Evolutionary conservation across 495 filamentous ascomycete genomes (phyloP), one percentile per base, ranked within the genome.

Genomic region (Lepraria neglecta): DNA sequence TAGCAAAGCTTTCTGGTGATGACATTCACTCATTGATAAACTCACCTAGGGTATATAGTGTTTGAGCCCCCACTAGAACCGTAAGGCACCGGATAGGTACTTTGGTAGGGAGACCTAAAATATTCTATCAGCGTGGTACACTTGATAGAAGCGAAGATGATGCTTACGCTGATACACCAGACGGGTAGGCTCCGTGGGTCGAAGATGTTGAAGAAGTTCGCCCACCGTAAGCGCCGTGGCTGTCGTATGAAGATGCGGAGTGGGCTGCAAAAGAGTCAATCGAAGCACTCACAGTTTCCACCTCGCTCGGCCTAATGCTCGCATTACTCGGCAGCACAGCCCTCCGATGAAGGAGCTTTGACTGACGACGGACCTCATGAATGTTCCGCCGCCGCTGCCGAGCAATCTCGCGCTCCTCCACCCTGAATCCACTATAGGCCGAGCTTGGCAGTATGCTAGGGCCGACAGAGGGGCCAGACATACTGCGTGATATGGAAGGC

Each of bases 401-500:
- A 65, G 65, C 62, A 64, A 69, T 45, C 44, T 67, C 65, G 48
- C 65, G 66, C 57, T 64, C 67, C 44, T 58, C 62, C 33, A 54
- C 57, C 47, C 60, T 62, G 51, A 69, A 65, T 35, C 61, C 61
- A 59, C 59, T 63, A 48, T 51, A 67, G 65, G 66, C 58, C 63
- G 67, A 69, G 65, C 65, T 69, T 60, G 67, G 63, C 62, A 69
- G 65, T 63, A 69, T 65, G 60, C 57, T 65, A 61, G 63, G 67
- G 59, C 67, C 66, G 12, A 38, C 35, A 46, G 58, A 62, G 63
- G 65, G 63, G 58, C 63, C 66, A 65, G 67, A 67, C 67, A 69
- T 69, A 69, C 67, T 69, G 62, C 67, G 67, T 63, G 59, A 65
- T 59, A 52, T 53, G 45, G 67, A 58, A 61, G 61, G 43, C 42